These are phyloP conservation scores for Castanea sativa DNA, from an alignment of 306 rosid species.

Conservation along the genomic window DNA sequence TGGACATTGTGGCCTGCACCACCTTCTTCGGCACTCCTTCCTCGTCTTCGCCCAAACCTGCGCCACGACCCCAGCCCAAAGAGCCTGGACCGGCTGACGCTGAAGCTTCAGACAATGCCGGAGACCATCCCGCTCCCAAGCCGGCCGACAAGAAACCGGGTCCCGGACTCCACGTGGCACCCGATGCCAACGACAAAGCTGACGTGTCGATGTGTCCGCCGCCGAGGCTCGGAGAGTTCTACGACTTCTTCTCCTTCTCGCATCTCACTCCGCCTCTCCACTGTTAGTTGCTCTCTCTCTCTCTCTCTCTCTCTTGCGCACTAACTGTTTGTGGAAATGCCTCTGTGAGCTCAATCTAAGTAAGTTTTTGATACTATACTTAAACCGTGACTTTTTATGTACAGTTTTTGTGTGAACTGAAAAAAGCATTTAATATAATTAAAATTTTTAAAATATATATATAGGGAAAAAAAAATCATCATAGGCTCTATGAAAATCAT, in stretches of 20 bases:
- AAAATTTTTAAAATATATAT: too few species aligned
- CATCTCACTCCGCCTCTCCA: conserved; percentile 84
- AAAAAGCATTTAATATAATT: too few species aligned
- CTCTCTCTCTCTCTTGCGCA: too few species aligned
- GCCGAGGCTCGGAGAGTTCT: conserved; percentile 83
- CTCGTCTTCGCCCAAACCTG: conserved; percentile 36
- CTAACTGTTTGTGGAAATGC: conserved; percentile 3
- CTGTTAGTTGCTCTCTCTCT: conserved; percentile 44
- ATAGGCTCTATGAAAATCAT: too few species aligned
- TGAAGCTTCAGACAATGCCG: conserved; percentile 36
- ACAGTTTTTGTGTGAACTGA: too few species aligned
- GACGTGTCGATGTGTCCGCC: conserved; percentile 78
- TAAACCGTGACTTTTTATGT: too few species aligned
- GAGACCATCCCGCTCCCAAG: conserved; percentile 14
- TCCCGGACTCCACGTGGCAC: conserved; percentile 1
- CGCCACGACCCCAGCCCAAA: conserved; percentile 25
- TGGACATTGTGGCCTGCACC: conserved; percentile 82
- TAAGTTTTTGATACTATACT: too few species aligned
- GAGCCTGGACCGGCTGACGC: conserved; percentile 32
- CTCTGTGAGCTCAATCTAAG: neutral
- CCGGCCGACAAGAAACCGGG: conserved; percentile 30
- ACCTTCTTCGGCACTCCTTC: conserved; percentile 50
- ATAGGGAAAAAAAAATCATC: too few species aligned
- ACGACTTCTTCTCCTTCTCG: conserved; percentile 85
- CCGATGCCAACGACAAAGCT: conserved; percentile 29